Evolutionary conservation across 805 yeast species (phyloP).

Genomic region (Yarrowia sp.): DNA sequence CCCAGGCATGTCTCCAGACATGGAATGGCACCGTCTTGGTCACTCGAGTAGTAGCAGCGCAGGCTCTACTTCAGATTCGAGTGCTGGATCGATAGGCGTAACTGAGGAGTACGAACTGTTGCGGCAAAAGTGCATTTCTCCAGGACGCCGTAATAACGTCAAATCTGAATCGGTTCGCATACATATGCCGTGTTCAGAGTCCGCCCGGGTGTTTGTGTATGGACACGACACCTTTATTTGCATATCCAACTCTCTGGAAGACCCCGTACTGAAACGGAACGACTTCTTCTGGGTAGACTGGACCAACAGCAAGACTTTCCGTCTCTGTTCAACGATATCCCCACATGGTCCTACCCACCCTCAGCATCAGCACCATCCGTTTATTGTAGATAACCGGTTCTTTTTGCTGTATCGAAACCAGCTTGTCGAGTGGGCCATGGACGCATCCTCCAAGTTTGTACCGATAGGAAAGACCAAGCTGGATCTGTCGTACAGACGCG

Average conservation of each 20-base stretch:
- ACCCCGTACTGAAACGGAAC: neutral
- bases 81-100: neutral
- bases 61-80: neutral
- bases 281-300: constrained; percentile 24
- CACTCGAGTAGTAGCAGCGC: constrained; percentile 1
- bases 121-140: constrained; percentile 4
- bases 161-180: constrained; percentile 4
- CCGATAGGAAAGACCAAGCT: constrained; percentile 1
- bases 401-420: constrained; percentile 19
- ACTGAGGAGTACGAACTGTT: neutral
- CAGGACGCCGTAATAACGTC: neutral
- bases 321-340: constrained; percentile 10
- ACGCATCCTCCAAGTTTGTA: neutral
- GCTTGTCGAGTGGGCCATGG: constrained; percentile 19
- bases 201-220: constrained; percentile 15
- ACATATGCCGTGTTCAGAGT: constrained; percentile 4
- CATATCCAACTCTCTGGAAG: constrained; percentile 5
- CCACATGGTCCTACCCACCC: constrained; percentile 14
- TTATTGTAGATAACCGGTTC: constrained; percentile 6
- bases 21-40: neutral
- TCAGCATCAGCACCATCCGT: constrained; percentile 11
- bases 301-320: neutral
- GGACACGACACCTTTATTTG: constrained; percentile 12
- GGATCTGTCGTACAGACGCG: constrained; percentile 7
- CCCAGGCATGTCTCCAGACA: neutral